These are phyloP conservation scores for Plasmodium gaboni DNA, from an alignment of 169 alveolate genomes.

Conservation along the genomic window DNA sequence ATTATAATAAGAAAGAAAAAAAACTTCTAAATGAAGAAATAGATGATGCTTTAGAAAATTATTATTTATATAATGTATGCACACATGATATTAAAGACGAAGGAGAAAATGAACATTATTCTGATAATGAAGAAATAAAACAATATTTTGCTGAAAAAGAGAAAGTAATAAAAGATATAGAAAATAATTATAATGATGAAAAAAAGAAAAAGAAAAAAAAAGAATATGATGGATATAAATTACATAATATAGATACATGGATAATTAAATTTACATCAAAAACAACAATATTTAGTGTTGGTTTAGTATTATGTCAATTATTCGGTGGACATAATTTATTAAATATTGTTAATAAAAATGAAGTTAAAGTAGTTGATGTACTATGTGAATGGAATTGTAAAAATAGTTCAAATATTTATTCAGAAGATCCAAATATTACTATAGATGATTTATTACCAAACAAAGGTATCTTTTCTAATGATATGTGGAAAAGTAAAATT, in stretches of 20 bases:
- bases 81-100: slow-evolving; percentile 57
- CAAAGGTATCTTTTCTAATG: slow-evolving; percentile 78
- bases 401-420: slow-evolving; percentile 61
- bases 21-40: slow-evolving; percentile 8
- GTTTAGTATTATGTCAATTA: slow-evolving; percentile 80
- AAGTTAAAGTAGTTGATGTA: slow-evolving; percentile 80
- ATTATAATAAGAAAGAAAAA: neutral
- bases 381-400: slow-evolving; percentile 84
- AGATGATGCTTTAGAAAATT: slow-evolving; percentile 32
- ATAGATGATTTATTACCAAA: slow-evolving; percentile 77
- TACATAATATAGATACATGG: slow-evolving; percentile 75
- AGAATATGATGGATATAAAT: slow-evolving; percentile 50
- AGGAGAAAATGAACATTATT: slow-evolving; percentile 20
- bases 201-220: slow-evolving; percentile 34
- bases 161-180: slow-evolving; percentile 35
- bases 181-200: slow-evolving; percentile 45
- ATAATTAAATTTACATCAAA: slow-evolving; percentile 72
- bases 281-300: slow-evolving; percentile 80
- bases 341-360: slow-evolving; percentile 77
- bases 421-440: slow-evolving; percentile 70
- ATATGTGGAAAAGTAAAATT: slow-evolving; percentile 77
- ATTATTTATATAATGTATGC: slow-evolving; percentile 51
- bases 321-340: slow-evolving; percentile 81
- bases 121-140: slow-evolving; percentile 57
- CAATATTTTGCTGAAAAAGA: slow-evolving; percentile 39